Evolutionary conservation across 2,329 filamentous ascomycete species (phyloP), one percentile per base, ranked within the genome.

Genomic region (Colletotrichum tofieldiae): DNA sequence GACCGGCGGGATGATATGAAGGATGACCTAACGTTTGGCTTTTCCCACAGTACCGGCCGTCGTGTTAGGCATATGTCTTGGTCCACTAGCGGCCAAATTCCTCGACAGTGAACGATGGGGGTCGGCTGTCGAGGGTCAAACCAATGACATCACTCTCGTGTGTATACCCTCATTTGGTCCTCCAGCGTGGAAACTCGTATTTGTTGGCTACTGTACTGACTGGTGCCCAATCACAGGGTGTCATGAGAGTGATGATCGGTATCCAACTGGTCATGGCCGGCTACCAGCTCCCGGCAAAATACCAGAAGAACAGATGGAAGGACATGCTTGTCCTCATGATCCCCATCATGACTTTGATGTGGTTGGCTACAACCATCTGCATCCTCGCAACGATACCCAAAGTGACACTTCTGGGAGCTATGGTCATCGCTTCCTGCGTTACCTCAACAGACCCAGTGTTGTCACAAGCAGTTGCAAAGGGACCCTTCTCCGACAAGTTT

Each of bases 241-340:
- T 91, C 9, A 85, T 85, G 73, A 85, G 90, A n/a, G 82, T 92
- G 37, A 88, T 91, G 71, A 91, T 92, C 67, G 88, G 89, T 5
- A 84, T 91, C 2, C 89, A 92, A 75, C 83, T 91, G n/a, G 84
- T 91, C 45, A 91, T 91, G 71, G 89, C 88, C 2, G 90, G 90
- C 35, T 91, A 88, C 75, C 88, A 92, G 75, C 81, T 92, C 1
- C 90, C 90, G 0, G 87, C 87, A 54, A 87, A 85, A 76, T 92
- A 91, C 77, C 80, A 86, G 51, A 78, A 79, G 67, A 76, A 79
- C 2, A 85, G 84, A 2, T 87, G 85, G 81, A 87, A 85, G 67
- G 88, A 90, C 67, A 84, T 91, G 79, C 78, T 83, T 5, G 82
- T 91, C 11, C 87, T 86, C 54, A 81, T 92, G 7, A 75, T 91